These are phyloP conservation scores for Nannizziopsis barbatae DNA, from an alignment of 2,329 filamentous ascomycete species.

Conservation along the genomic window DNA sequence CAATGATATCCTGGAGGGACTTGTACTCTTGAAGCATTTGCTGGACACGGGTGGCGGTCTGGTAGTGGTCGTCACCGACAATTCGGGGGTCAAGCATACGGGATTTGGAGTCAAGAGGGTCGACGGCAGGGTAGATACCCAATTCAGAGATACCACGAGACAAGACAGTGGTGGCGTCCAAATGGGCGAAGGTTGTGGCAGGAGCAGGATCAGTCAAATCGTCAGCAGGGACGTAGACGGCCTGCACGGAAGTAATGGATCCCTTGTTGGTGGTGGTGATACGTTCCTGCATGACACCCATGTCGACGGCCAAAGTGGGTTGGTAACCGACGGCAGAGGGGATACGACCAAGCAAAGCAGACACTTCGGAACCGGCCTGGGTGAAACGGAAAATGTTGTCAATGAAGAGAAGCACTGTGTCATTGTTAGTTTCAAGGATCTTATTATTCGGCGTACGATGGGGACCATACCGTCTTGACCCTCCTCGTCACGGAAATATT, in stretches of 20 bases:
- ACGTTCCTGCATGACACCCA: conserved; percentile 99
- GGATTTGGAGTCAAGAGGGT: conserved; percentile 98
- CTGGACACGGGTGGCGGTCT: conserved; percentile 87
- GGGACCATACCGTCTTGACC: conserved; percentile 65
- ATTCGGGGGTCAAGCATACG: conserved; percentile 99
- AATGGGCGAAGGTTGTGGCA: conserved; percentile 98
- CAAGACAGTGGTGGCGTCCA: conserved; percentile 99
- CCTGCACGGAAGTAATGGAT: conserved; percentile 99
- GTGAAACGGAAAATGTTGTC: conserved; percentile 99
- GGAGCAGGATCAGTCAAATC: conserved; percentile 99
- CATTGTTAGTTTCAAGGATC: conserved; percentile 14
- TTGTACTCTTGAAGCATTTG: conserved; percentile 99
- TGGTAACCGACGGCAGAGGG: conserved; percentile 99
- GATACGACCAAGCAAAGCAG: conserved; percentile 97
- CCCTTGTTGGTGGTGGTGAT: conserved; percentile 99
- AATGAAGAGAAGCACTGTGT: conserved; percentile 87
- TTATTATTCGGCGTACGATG: not conserved
- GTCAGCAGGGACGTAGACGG: conserved; percentile 99
- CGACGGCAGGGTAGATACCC: conserved; percentile 99
- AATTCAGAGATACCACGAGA: conserved; percentile 99
- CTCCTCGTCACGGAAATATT: conserved; percentile 70
- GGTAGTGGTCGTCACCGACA: conserved; percentile 95
- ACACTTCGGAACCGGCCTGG: conserved; percentile 99
- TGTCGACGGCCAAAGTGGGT: conserved; percentile 94
- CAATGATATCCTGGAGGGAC: conserved; percentile 99